Evolutionary conservation across 106 monocot species (phyloP), one percentile per base, ranked within the genome.

Genomic region (Dendrobium catenatum): DNA sequence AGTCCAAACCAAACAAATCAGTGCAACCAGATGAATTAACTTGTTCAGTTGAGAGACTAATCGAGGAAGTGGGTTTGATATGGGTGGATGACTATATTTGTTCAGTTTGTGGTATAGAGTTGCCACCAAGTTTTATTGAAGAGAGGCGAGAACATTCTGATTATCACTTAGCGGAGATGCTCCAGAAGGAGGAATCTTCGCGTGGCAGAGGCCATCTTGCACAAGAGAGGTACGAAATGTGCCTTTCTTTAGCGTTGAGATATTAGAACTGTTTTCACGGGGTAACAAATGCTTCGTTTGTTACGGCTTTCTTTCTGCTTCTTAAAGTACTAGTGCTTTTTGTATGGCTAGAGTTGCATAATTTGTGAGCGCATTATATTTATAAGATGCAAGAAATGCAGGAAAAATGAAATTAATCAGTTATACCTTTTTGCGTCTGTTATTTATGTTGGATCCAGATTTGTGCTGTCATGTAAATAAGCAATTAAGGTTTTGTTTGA

Each of bases 121-220:
- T 99, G 31, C 99, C 99, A 61, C 81, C 80, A 46, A 87, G 89
- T 66, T 99, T 95, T 75, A 80, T 80, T 42, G 87, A 87, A 55
- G 99, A 95, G 79, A 93, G 95, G 77, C 89, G 86, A 84, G 95
- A 99, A 70, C 99, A 99, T 81, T 81, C 81, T 29, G 99, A 99
- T 68, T 99, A 87, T 78, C 99, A 99, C 80, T 80, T 99, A 27
- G 99, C 99, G 3, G 80, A 87, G 85, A 87, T 70, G 72, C 93
- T 95, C 84, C 95, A 95, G 64, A 78, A 89, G 81, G 90, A 93
- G 83, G 95, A 95, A 79, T 80, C 82, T 42, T 76, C 75, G 55
- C 49, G 59, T 7, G 76, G 55, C 73, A 82, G 43, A 67, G 42
- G 43, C 18, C 55, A 78, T 33, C 6, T 55, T 42, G 43, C 19